Conservation (phyloP, 2,329 filamentous ascomycete genomes). For the Trichoderma brevicompactum region DNA sequence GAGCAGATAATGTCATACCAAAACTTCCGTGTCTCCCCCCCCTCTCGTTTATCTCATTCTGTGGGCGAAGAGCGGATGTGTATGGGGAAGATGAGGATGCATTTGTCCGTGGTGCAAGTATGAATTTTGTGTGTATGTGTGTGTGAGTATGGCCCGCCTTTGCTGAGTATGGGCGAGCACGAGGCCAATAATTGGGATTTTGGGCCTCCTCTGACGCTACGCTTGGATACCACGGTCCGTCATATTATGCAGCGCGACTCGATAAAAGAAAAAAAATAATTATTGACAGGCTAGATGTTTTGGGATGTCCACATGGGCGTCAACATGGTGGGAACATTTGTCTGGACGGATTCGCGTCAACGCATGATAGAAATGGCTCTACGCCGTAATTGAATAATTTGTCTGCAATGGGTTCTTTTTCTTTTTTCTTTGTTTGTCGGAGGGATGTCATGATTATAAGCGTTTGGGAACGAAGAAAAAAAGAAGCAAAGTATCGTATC, state of each 20-base stretch:
- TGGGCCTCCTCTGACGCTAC: conserved; percentile 33
- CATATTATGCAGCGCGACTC: conserved; percentile 14
- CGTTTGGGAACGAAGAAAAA: not conserved
- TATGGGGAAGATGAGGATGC: conserved; percentile 9
- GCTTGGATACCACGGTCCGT: conserved; percentile 27
- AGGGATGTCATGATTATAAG: conserved; percentile 9
- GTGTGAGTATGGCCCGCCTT: conserved; percentile 5
- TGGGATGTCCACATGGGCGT: conserved; percentile 30
- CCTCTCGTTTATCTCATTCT: conserved; percentile 35
- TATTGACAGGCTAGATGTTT: conserved; percentile 29
- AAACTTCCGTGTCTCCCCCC: conserved; percentile 24
- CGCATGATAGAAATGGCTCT: conserved; percentile 34
- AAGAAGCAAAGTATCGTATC: conserved; percentile 1
- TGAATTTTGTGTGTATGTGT: conserved; percentile 17
- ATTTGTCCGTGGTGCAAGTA: conserved; percentile 4
- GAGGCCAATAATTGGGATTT: conserved; percentile 26
- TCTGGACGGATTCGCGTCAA: conserved; percentile 29
- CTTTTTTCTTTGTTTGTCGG: conserved; percentile 24
- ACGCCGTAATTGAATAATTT: conserved; percentile 35
- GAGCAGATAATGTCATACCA: conserved; percentile 30
- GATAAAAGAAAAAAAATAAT: conserved; percentile 28
- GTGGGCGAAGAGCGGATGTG: conserved; percentile 17
- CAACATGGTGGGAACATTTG: conserved; percentile 31
- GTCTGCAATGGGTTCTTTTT: conserved; percentile 6
- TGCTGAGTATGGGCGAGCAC: conserved; percentile 2